Percentiles rank a stretch among this genome's conserved stretches.
These are phyloP conservation scores for Cercospora sojina DNA, from an alignment of 2,329 filamentous ascomycete genomes.

Conservation along the genomic window DNA sequence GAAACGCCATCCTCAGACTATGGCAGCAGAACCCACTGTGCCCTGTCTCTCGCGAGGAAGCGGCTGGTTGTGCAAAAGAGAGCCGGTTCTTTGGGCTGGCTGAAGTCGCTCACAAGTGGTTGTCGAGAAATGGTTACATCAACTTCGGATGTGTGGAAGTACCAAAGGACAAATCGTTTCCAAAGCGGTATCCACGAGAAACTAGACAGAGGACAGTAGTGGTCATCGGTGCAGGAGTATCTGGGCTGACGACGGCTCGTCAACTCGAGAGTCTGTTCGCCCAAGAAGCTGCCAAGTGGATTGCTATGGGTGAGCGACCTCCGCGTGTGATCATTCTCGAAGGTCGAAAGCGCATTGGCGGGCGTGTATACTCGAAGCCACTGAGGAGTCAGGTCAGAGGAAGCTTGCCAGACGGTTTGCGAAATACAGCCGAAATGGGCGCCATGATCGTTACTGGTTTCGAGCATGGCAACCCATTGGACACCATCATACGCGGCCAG, in stretches of 20 bases:
- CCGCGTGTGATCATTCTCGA: constrained; percentile 81
- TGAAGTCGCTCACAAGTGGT: constrained; percentile 87
- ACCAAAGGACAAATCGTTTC: constrained; percentile 40
- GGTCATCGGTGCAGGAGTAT: constrained; percentile 90
- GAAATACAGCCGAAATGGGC: constrained; percentile 89
- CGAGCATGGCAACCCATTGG: constrained; percentile 89
- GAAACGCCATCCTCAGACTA: constrained; percentile 86
- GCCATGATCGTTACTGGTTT: constrained; percentile 98
- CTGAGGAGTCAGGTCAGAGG: constrained; percentile 59
- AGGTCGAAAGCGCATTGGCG: constrained; percentile 81
- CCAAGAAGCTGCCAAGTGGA: constrained; percentile 71
- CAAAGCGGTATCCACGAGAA: constrained; percentile 38
- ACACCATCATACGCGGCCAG: constrained; percentile 86
- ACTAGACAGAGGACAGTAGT: constrained; percentile 71
- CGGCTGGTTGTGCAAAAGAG: constrained; percentile 85
- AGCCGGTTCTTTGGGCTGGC: constrained; percentile 85
- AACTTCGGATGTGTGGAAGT: constrained; percentile 90
- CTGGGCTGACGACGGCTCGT: constrained; percentile 85
- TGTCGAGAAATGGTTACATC: constrained; percentile 87
- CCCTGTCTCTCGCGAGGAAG: constrained; percentile 77
- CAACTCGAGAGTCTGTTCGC: constrained; percentile 83
- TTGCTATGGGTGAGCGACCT: constrained; percentile 62
- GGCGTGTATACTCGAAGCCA: constrained; percentile 85
- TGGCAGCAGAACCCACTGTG: constrained; percentile 87
- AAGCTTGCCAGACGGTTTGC: constrained; percentile 54